Base-by-base conservation (phyloP, 2,329 filamentous ascomycete genomes). In the Paraconiothyrium sp. region DNA sequence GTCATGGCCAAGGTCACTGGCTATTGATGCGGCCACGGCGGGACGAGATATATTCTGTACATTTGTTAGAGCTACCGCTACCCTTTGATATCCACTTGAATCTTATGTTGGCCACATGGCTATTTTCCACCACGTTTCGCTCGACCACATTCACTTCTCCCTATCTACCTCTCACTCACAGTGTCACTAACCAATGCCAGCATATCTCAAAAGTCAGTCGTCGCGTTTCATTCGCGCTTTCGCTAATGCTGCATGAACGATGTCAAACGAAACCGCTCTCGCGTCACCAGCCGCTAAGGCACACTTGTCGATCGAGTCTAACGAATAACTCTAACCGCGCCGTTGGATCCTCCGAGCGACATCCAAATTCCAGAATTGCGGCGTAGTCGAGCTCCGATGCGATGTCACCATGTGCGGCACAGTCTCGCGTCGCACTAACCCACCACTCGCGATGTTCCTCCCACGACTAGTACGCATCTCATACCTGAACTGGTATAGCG, bases 1-100 rank as follows among this genome's bases (percentile, higher is more conserved):
- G 27, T 30, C 2, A 30, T 30, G 27, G 6, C 27, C 27, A 4
- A 4, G 27, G 27, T 30, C 27, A 30, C 27, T 30, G 27, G 27
- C 27, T 30, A 6, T 30, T 30, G 27, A 30, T 4, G 27, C 27
- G 27, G 27, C 4, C 4, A 30, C 27, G 27, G 1, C 27, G 27
- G 4, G 27, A 30, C 2, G 27, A 4, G 27, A 30, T 30, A 30
- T 30, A 30, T 30, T 30, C 27, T 30, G 27, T 30, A 46, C 27
- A 44, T 46, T 24, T 52, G 7, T 46, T 55, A 44, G 52, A 44
- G 11, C 16, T 20, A 20, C 20, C 20, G 20, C 20, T 20, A 20
- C 20, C 46, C 27, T 4, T 46, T 55, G 52, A 55, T 55, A 55
- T 55, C 52, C 52, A 55, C 39, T 46, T 55, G 9, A n/a, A 27